Evolutionary conservation across 2,329 filamentous ascomycete genomes (phyloP), one percentile per base, ranked within the genome.

Genomic region (Colletotrichum spaethianum): DNA sequence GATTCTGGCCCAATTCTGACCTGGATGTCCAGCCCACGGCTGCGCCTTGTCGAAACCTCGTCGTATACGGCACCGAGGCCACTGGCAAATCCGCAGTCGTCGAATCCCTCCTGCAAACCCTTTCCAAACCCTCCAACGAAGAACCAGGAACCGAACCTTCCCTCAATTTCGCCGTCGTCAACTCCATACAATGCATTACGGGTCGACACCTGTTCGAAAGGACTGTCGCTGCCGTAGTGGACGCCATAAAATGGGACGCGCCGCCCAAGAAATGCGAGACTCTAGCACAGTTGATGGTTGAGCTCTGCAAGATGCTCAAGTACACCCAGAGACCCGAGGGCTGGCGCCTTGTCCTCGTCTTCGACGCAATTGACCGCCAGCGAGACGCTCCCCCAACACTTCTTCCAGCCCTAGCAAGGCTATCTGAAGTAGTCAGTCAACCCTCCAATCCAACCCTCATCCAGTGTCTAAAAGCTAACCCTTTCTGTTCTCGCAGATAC

Each of bases 351-450:
- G 91, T 96, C 11, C 82, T 98, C 70, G 93, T 98, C 14, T 88
- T 98, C 74, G 96, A 98, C 84, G 94, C 91, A 14, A 92, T 98
- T 69, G 96, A 98, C 80, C 89, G 88, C 74, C 93, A 98, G 80
- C 88, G 93, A 77, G 96, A 98, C 78, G 91, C 93, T 7, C 90
- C 93, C 7, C 88, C 91, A 3, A 97, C 94, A 1, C 83, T 98
- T 18, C 83, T 98, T 5, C 92, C 95, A 40, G 95, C 94, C 16
- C 83, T 99, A 73, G 94, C 93, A 28, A 89, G 95, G 73, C 82
- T 99, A 26, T 93, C 93, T 18, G 95, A 98, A 81, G 88, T 92
- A 73, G 94, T 96, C 83, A 77, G 91, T 73, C 20, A 14, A 14
- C 14, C 23, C 7, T 0, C 12, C 23, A 83, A 59, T 38, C 26